These are phyloP conservation scores for Candida smagusa DNA, from an alignment of 1,139 yeast genomes.

Conservation along the genomic window DNA sequence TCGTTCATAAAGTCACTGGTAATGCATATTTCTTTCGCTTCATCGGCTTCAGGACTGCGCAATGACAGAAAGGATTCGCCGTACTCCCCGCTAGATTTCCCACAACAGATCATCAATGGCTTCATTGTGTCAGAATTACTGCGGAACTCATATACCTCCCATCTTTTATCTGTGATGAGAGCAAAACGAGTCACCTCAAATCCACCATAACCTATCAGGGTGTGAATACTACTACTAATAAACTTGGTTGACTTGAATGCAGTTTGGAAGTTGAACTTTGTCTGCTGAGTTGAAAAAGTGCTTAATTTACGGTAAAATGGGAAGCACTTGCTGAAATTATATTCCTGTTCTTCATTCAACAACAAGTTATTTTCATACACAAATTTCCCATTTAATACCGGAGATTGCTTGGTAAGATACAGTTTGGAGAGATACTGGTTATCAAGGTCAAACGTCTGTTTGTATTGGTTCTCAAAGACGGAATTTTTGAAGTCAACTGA, in stretches of 20 bases:
- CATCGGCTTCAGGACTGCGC: constrained; percentile 16
- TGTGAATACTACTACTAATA: constrained; percentile 62
- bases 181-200: constrained; percentile 61
- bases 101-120: constrained; percentile 65
- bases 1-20: constrained; percentile 31
- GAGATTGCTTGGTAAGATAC: constrained; percentile 2
- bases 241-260: constrained; percentile 40
- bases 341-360: constrained; percentile 50
- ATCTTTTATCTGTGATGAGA: constrained; percentile 59
- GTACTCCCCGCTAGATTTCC: constrained; percentile 64
- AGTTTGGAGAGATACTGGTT: not conserved
- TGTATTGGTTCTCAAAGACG: not conserved
- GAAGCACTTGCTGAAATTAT: constrained; percentile 72
- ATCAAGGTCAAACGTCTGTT: not conserved
- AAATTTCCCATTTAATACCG: constrained; percentile 5
- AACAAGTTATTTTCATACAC: constrained; percentile 22
- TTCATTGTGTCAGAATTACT: constrained; percentile 22
- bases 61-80: constrained; percentile 47
- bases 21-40: constrained; percentile 24
- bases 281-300: constrained; percentile 62
- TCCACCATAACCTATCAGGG: constrained; percentile 21
- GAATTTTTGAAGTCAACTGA: not conserved
- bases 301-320: constrained; percentile 74
- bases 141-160: constrained; percentile 64
- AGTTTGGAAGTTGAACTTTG: constrained; percentile 37